These are phyloP conservation scores for Paraphoma chrysanthemicola DNA, from an alignment of 2,329 filamentous ascomycete species.

Conservation along the genomic window DNA sequence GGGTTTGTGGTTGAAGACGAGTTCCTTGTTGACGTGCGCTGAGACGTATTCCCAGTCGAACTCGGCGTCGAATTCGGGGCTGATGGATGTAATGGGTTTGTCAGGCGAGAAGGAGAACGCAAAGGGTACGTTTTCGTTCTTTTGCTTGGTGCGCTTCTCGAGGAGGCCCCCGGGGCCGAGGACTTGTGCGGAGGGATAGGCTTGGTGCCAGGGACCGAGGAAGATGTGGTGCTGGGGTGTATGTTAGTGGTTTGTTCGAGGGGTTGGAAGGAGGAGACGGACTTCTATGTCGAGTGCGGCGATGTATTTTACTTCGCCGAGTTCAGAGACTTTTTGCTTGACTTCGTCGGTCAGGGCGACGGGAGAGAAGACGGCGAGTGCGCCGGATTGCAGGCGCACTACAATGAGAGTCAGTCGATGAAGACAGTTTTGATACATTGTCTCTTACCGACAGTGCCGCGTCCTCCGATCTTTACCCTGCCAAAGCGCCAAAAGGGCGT, in stretches of 20 bases:
- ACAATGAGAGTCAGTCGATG: constrained; percentile 11
- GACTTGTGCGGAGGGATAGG: constrained; percentile 79
- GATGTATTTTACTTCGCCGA: constrained; percentile 79
- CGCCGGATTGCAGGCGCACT: constrained; percentile 81
- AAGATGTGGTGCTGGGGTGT: constrained; percentile 82
- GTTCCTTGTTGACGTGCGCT: constrained; percentile 81
- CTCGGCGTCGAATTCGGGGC: constrained; percentile 81
- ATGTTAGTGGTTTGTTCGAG: not conserved
- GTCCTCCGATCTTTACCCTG: constrained; percentile 79
- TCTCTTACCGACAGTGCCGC: constrained; percentile 80
- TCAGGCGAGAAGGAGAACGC: constrained; percentile 63
- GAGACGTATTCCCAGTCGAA: constrained; percentile 86
- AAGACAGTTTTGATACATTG: not conserved
- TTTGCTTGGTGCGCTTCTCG: constrained; percentile 75
- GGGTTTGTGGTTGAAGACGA: constrained; percentile 85
- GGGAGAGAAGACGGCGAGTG: constrained; percentile 89
- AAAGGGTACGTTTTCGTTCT: constrained; percentile 68
- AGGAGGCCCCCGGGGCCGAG: constrained; percentile 83
- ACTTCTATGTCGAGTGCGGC: constrained; percentile 82
- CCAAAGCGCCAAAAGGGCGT: constrained; percentile 87
- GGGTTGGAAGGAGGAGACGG: not conserved
- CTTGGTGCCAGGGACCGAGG: constrained; percentile 81
- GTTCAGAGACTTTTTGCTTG: constrained; percentile 64
- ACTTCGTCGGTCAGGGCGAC: constrained; percentile 82
- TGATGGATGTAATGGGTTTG: constrained; percentile 59